Conservation (phyloP, 2,329 filamentous ascomycete genomes). For the Zarea fungicola region DNA sequence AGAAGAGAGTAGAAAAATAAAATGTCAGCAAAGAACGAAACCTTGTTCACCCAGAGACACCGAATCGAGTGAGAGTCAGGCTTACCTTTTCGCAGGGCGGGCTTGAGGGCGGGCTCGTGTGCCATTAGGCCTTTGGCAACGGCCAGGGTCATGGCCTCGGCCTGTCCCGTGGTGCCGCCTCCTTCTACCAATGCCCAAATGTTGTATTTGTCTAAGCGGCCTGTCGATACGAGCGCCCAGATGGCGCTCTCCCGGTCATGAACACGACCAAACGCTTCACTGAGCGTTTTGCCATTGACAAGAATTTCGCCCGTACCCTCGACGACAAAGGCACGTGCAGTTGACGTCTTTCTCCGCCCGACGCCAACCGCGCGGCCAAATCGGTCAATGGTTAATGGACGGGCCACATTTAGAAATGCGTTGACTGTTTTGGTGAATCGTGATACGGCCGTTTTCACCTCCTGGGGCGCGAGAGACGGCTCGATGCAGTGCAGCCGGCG, state of each 20-base stretch:
- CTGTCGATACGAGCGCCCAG: conserved; percentile 81
- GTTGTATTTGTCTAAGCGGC: conserved; percentile 92
- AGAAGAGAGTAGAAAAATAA: conserved; percentile 29
- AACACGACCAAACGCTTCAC: conserved; percentile 74
- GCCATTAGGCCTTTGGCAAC: conserved; percentile 81
- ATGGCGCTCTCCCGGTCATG: conserved; percentile 93
- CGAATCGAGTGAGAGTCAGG: background rate
- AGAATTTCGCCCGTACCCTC: conserved; percentile 88
- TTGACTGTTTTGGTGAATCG: conserved; percentile 73
- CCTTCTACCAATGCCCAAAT: conserved; percentile 81
- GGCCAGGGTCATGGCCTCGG: conserved; percentile 87
- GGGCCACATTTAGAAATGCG: conserved; percentile 59
- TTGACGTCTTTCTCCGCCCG: conserved; percentile 82
- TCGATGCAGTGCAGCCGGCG: conserved; percentile 82
- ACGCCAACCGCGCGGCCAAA: conserved; percentile 74
- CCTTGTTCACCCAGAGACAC: background rate
- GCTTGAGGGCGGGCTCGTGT: conserved; percentile 90
- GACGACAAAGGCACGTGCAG: conserved; percentile 79
- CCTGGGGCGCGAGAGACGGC: conserved; percentile 65
- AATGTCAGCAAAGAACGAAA: conserved; percentile 4
- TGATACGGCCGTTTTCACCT: conserved; percentile 59
- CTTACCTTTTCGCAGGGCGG: conserved; percentile 82
- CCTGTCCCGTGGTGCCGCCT: conserved; percentile 90
- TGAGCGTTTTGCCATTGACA: conserved; percentile 83
- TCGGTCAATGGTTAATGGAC: conserved; percentile 63